Percentiles rank a stretch among this genome's conserved stretches.
phyloP scores from a whole-genome alignment of 805 yeast species.

The Candida chilensis region DNA sequence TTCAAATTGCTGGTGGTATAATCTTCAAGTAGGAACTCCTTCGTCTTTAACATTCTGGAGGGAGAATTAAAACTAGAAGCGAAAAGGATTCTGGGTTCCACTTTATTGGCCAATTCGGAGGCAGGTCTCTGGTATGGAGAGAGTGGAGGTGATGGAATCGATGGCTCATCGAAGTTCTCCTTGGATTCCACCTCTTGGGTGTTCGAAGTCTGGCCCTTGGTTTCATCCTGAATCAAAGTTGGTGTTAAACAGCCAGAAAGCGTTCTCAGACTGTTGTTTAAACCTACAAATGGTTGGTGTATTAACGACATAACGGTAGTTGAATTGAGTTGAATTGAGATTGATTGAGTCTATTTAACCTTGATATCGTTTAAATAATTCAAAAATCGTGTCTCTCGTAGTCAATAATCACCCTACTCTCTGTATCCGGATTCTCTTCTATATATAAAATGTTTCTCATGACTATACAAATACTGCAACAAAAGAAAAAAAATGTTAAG shows the following conservation, averaged over 20 bases:
- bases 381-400: too few species aligned
- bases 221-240: conserved; percentile 6
- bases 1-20: conserved; percentile 34
- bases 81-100: conserved; percentile 1
- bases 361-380: neutral
- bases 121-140: conserved; percentile 25
- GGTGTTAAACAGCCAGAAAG: conserved; percentile 21
- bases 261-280: conserved; percentile 16
- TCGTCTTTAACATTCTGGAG: conserved; percentile 5
- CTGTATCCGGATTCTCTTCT: too few species aligned
- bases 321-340: conserved; percentile 3
- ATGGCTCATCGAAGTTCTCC: conserved; percentile 10
- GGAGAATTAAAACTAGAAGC: conserved; percentile 1
- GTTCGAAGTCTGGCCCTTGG: conserved; percentile 2
- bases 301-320: conserved; percentile 14
- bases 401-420: too few species aligned
- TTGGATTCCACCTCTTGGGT: conserved; percentile 2
- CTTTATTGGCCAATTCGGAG: neutral
- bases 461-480: too few species aligned
- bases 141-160: conserved; percentile 35
- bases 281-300: conserved; percentile 21
- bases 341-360: neutral
- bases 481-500: conserved; percentile 1
- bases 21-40: conserved; percentile 39
- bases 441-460: too few species aligned